Evolutionary conservation across 805 yeast genomes (phyloP).

Genomic region (Myxozyma lipomycoides): DNA sequence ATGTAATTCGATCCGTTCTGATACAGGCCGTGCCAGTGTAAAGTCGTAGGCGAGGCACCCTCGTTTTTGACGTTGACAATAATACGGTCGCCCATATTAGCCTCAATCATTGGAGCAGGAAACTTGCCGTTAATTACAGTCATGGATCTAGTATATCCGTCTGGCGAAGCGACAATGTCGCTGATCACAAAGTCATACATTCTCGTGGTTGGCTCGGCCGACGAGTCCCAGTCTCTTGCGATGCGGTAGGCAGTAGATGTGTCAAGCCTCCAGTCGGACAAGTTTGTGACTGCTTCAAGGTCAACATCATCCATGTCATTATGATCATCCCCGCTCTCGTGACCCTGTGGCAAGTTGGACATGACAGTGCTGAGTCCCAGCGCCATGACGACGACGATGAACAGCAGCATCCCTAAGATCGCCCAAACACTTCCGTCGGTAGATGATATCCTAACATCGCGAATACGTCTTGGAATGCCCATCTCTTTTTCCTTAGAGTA

Average conservation of each 20-base stretch:
- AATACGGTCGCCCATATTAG: constrained; percentile 73
- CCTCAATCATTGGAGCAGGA: constrained; percentile 82
- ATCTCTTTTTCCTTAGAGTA: no score
- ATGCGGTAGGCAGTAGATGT: constrained; percentile 18
- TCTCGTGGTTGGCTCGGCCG: constrained; percentile 28
- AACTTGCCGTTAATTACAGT: constrained; percentile 62
- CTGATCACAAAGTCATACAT: constrained; percentile 40
- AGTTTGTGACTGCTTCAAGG: neutral
- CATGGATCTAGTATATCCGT: constrained; percentile 51
- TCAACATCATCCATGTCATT: neutral
- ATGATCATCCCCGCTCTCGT: no score
- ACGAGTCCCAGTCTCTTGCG: constrained; percentile 18
- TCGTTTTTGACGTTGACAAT: constrained; percentile 70
- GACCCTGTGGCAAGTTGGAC: neutral
- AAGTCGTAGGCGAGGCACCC: constrained; percentile 58
- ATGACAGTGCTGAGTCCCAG: neutral
- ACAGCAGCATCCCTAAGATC: neutral
- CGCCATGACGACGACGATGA: neutral
- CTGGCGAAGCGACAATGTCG: constrained; percentile 48
- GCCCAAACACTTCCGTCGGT: neutral
- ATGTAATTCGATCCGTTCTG: constrained; percentile 66
- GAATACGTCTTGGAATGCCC: no score
- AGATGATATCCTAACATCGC: no score
- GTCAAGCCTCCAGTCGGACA: constrained; percentile 22
- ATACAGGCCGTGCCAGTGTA: constrained; percentile 94